Conservation (phyloP, 2,329 filamentous ascomycete genomes). For the Penicillium sp. region DNA sequence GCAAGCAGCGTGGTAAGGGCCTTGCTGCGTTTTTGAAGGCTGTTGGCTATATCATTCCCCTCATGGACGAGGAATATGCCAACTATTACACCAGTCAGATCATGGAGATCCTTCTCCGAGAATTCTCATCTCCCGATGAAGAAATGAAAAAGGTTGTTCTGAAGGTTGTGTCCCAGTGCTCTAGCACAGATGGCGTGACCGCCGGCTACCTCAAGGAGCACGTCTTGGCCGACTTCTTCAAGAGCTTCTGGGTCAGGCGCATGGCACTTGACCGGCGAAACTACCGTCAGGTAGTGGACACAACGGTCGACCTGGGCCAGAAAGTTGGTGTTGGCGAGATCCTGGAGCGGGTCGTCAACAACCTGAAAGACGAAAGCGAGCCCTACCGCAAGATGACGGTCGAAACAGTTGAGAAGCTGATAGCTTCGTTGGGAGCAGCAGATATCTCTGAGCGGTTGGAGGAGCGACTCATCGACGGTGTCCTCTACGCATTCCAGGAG, state of each 20-base stretch:
- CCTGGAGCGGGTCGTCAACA: constrained; percentile 83
- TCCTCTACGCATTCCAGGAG: constrained; percentile 94
- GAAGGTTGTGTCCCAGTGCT: constrained; percentile 94
- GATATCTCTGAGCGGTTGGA: constrained; percentile 91
- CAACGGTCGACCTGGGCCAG: constrained; percentile 91
- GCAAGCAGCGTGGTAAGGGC: constrained; percentile 94
- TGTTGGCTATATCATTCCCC: constrained; percentile 93
- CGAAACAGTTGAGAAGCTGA: constrained; percentile 93
- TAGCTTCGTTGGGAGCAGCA: constrained; percentile 85
- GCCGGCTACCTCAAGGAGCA: constrained; percentile 92
- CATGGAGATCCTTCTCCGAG: constrained; percentile 94
- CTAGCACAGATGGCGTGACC: constrained; percentile 89
- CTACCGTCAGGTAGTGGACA: constrained; percentile 96
- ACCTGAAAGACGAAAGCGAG: constrained; percentile 96
- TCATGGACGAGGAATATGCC: constrained; percentile 99
- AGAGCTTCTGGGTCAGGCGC: constrained; percentile 94
- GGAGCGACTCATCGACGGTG: constrained; percentile 89
- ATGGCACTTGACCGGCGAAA: constrained; percentile 98
- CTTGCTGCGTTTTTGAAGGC: constrained; percentile 94
- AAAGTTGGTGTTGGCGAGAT: constrained; percentile 98
- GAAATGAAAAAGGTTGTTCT: constrained; percentile 99
- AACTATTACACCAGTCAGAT: constrained; percentile 99
- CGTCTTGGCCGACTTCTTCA: constrained; percentile 94
- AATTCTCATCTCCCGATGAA: constrained; percentile 95
- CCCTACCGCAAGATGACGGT: constrained; percentile 99